Evolutionary conservation across 441 rosid genomes (phyloP), one percentile per base, ranked within the genome.

Genomic region (Populus trichocarpa): DNA sequence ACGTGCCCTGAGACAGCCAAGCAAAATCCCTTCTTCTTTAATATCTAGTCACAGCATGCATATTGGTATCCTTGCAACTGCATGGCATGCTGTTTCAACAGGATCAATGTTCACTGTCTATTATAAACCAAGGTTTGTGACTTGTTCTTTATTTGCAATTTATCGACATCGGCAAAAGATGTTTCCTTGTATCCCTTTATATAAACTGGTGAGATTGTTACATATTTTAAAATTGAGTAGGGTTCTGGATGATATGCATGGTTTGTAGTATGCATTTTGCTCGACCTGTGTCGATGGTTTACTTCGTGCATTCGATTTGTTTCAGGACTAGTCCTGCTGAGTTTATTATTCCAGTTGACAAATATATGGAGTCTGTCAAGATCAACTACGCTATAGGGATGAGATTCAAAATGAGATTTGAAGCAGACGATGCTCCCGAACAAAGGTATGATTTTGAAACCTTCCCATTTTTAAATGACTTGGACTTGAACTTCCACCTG

Each of bases 371-470:
- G 73, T 90, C 92, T 46, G 81, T 86, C 53, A 89, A 92, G 84
- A 84, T 81, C 73, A 90, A 86, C 77, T 90, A 86, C 79, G 78
- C 92, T 0, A 90, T 88, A 70, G 98, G 98, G 57, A 88, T 90
- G 98, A 87, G 98, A 75, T 93, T 91, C 69, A 92, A 92, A 85
- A 93, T 93, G 98, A 90, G 90, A 72, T 93, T 93, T 77, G 98
- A 93, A 89, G 98, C 96, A 1, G 98, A 93, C 77, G 98, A 93
- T 78, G 91, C 97, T 77, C 98, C 97, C 0, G 98, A 93, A 46
- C 98, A 89, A 87, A 89, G 97, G 98, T 93, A 81, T 9, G 8
- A n/a, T n/a, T 81, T 25, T 46, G 25, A 46, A n/a, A 20, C 16
- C 25, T 53, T 63, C 64, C 42, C 22, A 35, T 26, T 23, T 69